A percentile compares a stretch with the other conserved stretches of the same genome.
Evolutionary conservation across 1,284 basidiomycete genomes (phyloP).

Genomic region (Somion occarium): DNA sequence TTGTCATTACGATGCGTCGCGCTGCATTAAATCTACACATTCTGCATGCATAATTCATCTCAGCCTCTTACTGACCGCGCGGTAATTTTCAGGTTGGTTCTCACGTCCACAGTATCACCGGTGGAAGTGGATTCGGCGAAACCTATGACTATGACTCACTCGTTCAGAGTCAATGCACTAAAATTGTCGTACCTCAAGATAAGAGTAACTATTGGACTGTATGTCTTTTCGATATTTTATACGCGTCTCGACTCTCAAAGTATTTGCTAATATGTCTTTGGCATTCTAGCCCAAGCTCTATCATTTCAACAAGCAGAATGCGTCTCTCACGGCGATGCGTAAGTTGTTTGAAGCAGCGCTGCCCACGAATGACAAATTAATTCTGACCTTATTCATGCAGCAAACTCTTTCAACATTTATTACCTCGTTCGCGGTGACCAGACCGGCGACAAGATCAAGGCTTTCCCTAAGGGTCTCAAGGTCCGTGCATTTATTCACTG

Average conservation of each 20-base stretch:
- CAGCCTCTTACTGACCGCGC: neutral
- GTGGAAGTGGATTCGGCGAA: constrained; percentile 20
- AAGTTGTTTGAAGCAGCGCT: constrained; percentile 6
- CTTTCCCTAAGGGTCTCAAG: constrained; percentile 26
- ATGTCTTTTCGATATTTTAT: constrained; percentile 4
- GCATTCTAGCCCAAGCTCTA: constrained; percentile 22
- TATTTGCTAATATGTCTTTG: neutral
- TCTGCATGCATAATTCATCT: too few relatives aligned
- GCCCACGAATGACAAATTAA: neutral
- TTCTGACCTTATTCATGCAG: constrained; percentile 6
- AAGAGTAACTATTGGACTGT: constrained; percentile 27
- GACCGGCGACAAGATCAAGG: constrained; percentile 19
- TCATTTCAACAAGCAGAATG: constrained; percentile 20
- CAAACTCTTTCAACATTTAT: constrained; percentile 23
- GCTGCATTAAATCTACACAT: too few relatives aligned
- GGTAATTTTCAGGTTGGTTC: constrained; percentile 13
- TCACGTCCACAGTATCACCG: constrained; percentile 27
- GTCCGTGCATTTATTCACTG: constrained; percentile 7
- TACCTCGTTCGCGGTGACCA: constrained; percentile 22
- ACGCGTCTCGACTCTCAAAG: neutral
- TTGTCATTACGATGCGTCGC: too few relatives aligned
- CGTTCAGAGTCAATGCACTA: constrained; percentile 20
- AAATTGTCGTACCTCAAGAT: constrained; percentile 21
- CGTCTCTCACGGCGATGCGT: constrained; percentile 21
- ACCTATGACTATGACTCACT: constrained; percentile 19